Evolutionary conservation across 129 eudicot species (phyloP).

Genomic region (Lactuca saligna): DNA sequence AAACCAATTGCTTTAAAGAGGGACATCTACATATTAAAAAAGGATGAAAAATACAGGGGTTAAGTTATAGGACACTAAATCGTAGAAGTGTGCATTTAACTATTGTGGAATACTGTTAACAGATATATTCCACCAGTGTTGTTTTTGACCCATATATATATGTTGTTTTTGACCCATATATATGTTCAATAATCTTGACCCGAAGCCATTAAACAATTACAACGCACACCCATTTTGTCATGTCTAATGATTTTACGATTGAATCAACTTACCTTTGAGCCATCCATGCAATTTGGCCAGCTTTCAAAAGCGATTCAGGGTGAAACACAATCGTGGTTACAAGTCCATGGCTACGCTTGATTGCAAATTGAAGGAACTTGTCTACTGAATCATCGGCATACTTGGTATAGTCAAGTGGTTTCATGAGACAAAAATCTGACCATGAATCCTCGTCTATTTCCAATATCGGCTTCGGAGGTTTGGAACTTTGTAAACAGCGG

Average conservation of each 20-base stretch:
- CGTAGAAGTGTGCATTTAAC: too few relatives aligned
- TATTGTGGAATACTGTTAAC: too few relatives aligned
- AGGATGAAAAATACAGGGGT: too few relatives aligned
- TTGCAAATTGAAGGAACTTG: conserved; percentile 9
- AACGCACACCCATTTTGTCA: background rate
- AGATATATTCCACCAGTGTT: too few relatives aligned
- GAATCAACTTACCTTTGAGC: conserved; percentile 19
- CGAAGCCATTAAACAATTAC: background rate
- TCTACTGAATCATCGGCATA: background rate
- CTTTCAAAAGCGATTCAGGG: background rate
- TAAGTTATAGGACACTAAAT: too few relatives aligned
- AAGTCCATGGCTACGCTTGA: conserved; percentile 22
- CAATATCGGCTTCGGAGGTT: background rate
- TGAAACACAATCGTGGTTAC: conserved; percentile 14
- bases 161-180: too few relatives aligned
- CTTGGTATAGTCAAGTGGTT: background rate
- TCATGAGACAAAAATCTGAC: background rate
- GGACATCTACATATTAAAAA: conserved; percentile 8
- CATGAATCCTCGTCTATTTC: background rate
- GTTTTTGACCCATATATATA: too few relatives aligned
- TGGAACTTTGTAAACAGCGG: background rate
- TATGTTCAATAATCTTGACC: too few relatives aligned
- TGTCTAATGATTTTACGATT: background rate
- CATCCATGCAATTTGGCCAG: conserved; percentile 13
- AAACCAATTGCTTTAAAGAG: conserved; percentile 20